Base-by-base conservation (phyloP, 2,329 filamentous ascomycete genomes). In the Colletotrichum sp. region DNA sequence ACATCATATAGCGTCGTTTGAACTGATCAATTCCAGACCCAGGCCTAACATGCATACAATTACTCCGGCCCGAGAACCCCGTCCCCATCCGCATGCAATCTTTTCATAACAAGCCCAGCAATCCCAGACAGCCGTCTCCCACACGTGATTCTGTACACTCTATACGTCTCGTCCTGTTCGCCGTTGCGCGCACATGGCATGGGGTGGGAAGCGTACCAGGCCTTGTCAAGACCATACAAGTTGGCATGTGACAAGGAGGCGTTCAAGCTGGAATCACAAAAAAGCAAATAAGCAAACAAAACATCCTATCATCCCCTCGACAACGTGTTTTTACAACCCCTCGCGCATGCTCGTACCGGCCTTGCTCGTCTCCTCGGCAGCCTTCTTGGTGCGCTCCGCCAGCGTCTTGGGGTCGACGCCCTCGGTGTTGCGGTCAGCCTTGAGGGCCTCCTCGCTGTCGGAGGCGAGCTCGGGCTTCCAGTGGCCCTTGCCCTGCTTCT, bases 401-500 rank as follows among this genome's bases (percentile, higher is more conserved):
- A 93, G 81, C 69, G 85, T 80, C 77, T 86, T 85, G 78, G 89
- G 84, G 66, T 88, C 84, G 75, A 87, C 84, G n/a, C 79, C 49
- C 62, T 83, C 79, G 57, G 26, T 32, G 18, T 85, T 80, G 34
- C 90, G 90, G 82, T 94, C 94, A 55, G 92, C 94, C 87, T 91
- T 93, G 85, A 97, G 89, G 80, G 91, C 92, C 83, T 95, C 94
- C 88, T 98, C 95, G 84, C 93, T 95, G 85, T 95, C 92, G 66
- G 92, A 94, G 5, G 95, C 95, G 66, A 98, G 88, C 83, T 94
- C 92, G 26, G 93, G 89, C 86, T 94, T 94, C 95, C 95, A 97
- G 82, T 95, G 90, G 69, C 89, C 93, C 83, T 91, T 89, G 76
- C 94, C 95, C 52, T 90, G 85, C 83, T 93, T 92, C 76, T 95